These are phyloP conservation scores for Juncus inflexus DNA, from an alignment of 176 grass and related monocot genomes.

Conservation along the genomic window DNA sequence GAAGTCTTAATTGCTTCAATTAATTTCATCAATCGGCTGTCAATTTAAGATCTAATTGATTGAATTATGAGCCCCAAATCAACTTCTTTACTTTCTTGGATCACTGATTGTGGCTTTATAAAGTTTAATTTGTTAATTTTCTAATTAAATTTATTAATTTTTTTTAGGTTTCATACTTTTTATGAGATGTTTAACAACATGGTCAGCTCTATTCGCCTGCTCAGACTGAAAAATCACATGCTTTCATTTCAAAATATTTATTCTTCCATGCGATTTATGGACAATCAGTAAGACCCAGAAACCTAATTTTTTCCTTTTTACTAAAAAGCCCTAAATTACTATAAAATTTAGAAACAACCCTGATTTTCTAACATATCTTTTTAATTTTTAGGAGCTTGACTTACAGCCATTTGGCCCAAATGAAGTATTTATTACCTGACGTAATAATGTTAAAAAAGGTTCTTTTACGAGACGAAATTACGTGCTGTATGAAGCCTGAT, in stretches of 20 bases:
- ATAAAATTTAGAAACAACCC: too few relatives aligned
- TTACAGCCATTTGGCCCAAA: slow-evolving; percentile 61
- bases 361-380: not conserved
- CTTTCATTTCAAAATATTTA: slow-evolving; percentile 60
- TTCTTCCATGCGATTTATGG: slow-evolving; percentile 54
- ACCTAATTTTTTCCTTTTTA: not conserved
- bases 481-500: slow-evolving; percentile 82
- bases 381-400: slow-evolving; percentile 60
- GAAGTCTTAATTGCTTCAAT: not conserved
- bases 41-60: not conserved
- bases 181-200: slow-evolving; percentile 82
- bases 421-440: slow-evolving; percentile 78
- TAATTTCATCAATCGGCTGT: not conserved
- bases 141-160: not conserved
- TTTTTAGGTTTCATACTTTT: slow-evolving; percentile 60
- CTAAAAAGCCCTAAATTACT: not conserved
- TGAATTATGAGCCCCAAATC: not conserved
- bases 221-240: slow-evolving; percentile 63
- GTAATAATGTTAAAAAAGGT: slow-evolving; percentile 65
- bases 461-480: slow-evolving; percentile 54
- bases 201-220: slow-evolving; percentile 65
- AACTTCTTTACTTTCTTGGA: not conserved
- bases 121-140: not conserved
- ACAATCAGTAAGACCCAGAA: slow-evolving; percentile 36
- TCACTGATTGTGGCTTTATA: not conserved